Evolutionary conservation across 441 rosid genomes (phyloP), one percentile per base, ranked within the genome.

Genomic region (Arabidopsis hybrid): DNA sequence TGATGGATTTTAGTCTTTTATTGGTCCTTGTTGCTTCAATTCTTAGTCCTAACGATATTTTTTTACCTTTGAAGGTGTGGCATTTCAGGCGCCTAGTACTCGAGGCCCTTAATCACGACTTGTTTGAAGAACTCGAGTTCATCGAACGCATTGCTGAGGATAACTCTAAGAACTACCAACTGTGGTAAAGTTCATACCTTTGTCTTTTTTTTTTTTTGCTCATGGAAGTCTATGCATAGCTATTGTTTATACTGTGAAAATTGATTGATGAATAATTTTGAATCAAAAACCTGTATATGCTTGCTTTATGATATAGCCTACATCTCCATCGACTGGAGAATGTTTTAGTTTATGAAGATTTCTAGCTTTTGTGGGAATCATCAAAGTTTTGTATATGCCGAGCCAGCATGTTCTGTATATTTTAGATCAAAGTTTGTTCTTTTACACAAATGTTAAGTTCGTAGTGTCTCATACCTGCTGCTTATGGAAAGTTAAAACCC

Each of bases 131-230:
- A 75, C 79, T 95, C 36, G 82, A 83, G 18, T 92, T 84, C 49
- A 81, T 89, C 42, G 86, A 85, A 53, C 47, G 69, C 52, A 82
- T 91, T 61, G 95, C 97, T 16, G 71, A 84, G 81, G 69, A 69
- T 7, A 95, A 88, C 69, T 80, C 92, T n/a, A 95, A 93, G 78
- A 95, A 91, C 73, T 93, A 91, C 83, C 99, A 93, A 65, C 80
- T 95, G 73, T 93, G 99, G 99, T 93, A 77, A 90, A 88, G 39
- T 38, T 17, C 0, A 10, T 3, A 60, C 39, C 49, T 50, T 31
- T 61, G 2, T 17, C 46, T 38, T 13, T 71, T 5, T 55, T 4
- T 14, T 1, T 16, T 14, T 2, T 32, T n/a, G n/a, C 29, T 26
- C 29, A 26, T 26, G 29, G n/a, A n/a, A n/a, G n/a, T n/a, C n/a